Conservation (phyloP, 2,329 filamentous ascomycete genomes). For the Colletotrichum cereale region DNA sequence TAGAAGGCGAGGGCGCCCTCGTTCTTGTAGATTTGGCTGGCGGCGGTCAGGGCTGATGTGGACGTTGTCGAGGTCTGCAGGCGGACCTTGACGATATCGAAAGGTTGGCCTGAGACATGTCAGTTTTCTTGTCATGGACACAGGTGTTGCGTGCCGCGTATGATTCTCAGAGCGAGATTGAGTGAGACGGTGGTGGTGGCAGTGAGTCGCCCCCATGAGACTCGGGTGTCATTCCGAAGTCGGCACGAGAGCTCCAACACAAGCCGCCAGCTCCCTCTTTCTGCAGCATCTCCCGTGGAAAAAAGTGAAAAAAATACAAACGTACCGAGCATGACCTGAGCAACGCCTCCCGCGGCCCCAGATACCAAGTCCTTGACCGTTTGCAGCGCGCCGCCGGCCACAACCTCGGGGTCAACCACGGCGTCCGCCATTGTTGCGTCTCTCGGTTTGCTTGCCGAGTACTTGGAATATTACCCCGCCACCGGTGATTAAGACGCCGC, state of each 20-base stretch:
- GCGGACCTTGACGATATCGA: constrained; percentile 97
- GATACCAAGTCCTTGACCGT: constrained; percentile 91
- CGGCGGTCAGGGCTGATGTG: constrained; percentile 82
- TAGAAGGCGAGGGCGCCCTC: constrained; percentile 96
- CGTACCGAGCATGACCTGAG: constrained; percentile 93
- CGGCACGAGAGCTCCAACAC: constrained; percentile 78
- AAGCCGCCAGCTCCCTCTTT: constrained; percentile 16
- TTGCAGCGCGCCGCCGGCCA: constrained; percentile 59
- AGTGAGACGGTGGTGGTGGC: constrained; percentile 78
- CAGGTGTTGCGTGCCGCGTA: fast-evolving
- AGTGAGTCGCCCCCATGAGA: constrained; percentile 69
- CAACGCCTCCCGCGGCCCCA: constrained; percentile 90
- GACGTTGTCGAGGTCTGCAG: constrained; percentile 91
- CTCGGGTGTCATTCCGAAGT: constrained; percentile 98
- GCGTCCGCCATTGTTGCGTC: constrained; percentile 34
- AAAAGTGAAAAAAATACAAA: constrained; percentile 62
- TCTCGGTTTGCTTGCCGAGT: constrained; percentile 14
- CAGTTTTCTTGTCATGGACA: not conserved
- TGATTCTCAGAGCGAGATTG: too few species aligned
- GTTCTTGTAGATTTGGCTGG: constrained; percentile 84
- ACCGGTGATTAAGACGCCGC: constrained; percentile 12
- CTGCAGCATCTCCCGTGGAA: constrained; percentile 1
- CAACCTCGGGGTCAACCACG: constrained; percentile 33
- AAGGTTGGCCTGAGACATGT: constrained; percentile 70
- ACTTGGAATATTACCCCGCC: constrained; percentile 23